These are phyloP conservation scores for Ophiosphaerella narmari DNA, from an alignment of 2,329 filamentous ascomycete species.

Conservation along the genomic window DNA sequence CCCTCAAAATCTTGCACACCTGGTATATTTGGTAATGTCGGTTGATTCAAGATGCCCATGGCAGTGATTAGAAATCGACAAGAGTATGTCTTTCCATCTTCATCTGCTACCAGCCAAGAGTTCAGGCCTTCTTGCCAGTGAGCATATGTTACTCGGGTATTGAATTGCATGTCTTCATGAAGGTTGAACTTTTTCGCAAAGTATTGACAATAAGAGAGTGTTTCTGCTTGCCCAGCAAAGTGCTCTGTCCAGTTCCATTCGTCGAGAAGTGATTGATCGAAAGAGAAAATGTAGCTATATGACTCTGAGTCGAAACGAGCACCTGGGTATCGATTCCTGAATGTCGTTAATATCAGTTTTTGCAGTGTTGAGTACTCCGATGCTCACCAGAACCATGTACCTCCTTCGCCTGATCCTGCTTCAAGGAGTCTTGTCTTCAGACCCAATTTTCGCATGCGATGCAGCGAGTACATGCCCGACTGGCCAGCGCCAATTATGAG, in stretches of 20 bases:
- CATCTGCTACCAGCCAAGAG: conserved; percentile 23
- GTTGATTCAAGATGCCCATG: conserved; percentile 26
- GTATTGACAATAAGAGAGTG: conserved; percentile 55
- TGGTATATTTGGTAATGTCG: conserved; percentile 25
- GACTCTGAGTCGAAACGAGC: conserved; percentile 55
- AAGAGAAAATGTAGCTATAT: conserved; percentile 53
- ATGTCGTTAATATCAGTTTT: not conserved
- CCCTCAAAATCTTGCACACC: conserved; percentile 26
- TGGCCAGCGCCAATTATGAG: conserved; percentile 41
- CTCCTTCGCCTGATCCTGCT: conserved; percentile 43
- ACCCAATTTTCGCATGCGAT: conserved; percentile 41
- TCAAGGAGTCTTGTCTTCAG: conserved; percentile 34
- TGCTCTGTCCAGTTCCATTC: conserved; percentile 50
- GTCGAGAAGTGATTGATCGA: conserved; percentile 49
- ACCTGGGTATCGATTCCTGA: conserved; percentile 54
- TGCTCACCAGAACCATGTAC: conserved; percentile 42
- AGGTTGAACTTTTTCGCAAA: conserved; percentile 54
- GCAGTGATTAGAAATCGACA: conserved; percentile 22
- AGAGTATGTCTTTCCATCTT: conserved; percentile 17
- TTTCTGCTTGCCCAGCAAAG: conserved; percentile 48
- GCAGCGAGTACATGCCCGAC: conserved; percentile 43
- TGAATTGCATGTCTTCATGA: conserved; percentile 30
- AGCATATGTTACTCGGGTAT: conserved; percentile 18
- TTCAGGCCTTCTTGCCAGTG: conserved; percentile 18
- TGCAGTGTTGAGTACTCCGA: not conserved